These are phyloP conservation scores for Salix caprea DNA, from an alignment of 345 rosid genomes.

Conservation along the genomic window DNA sequence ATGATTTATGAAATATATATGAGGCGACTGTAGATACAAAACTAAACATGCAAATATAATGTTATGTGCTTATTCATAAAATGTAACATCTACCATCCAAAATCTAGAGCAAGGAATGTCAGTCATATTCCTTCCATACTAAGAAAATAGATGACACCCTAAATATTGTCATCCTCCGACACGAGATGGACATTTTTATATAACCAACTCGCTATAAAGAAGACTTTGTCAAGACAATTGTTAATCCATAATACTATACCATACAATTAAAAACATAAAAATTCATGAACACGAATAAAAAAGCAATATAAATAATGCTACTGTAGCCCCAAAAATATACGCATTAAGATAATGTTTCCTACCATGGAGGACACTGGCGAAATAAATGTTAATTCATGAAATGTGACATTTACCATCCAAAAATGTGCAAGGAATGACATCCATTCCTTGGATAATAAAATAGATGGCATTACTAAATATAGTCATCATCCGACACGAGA, in stretches of 20 bases:
- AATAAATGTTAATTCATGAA: not conserved
- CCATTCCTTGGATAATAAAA: slow-evolving; percentile 2
- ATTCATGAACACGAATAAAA: not conserved
- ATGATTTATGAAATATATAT: too few relatives aligned
- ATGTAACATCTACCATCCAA: slow-evolving; percentile 27
- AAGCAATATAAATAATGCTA: not conserved
- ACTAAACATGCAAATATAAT: too few relatives aligned
- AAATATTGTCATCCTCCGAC: slow-evolving; percentile 38
- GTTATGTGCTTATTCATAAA: not conserved
- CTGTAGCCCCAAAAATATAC: not conserved
- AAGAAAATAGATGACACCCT: slow-evolving; percentile 6
- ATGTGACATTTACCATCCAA: slow-evolving; percentile 26
- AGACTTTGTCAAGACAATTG: too few relatives aligned
- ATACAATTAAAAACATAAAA: too few relatives aligned
- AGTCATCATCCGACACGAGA: slow-evolving; percentile 40
- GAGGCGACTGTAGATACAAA: too few relatives aligned
- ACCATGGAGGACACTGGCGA: too few relatives aligned
- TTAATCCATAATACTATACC: too few relatives aligned
- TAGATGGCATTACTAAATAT: slow-evolving; percentile 18
- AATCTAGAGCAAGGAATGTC: slow-evolving; percentile 1
- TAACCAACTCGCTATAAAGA: too few relatives aligned
- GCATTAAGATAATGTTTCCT: not conserved
- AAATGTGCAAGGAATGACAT: slow-evolving; percentile 1
- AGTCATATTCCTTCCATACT: slow-evolving; percentile 5
- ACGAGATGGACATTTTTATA: slow-evolving; percentile 8